These are phyloP conservation scores for Leishmania tarentolae DNA, from an alignment of 208 protist genomes.

Conservation along the genomic window DNA sequence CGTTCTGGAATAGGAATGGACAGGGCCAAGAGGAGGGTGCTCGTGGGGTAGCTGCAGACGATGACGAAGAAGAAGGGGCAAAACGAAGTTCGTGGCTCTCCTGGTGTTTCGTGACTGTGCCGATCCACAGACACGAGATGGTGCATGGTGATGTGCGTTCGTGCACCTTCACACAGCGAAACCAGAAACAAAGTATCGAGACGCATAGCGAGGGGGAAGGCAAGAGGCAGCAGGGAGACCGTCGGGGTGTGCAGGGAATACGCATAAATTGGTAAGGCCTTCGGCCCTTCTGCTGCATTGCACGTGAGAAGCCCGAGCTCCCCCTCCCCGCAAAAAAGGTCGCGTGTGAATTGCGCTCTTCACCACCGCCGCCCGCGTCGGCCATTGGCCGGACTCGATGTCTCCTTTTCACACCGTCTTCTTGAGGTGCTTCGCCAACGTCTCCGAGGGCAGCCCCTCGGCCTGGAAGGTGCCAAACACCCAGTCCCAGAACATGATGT, in stretches of 20 bases:
- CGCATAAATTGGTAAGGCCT: background rate
- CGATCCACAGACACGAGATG: background rate
- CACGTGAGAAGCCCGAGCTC: background rate
- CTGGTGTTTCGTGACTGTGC: background rate
- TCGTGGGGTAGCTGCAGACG: background rate
- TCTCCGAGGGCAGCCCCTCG: conserved; percentile 36
- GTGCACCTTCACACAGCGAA: background rate
- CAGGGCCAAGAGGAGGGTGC: background rate
- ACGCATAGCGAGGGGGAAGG: background rate
- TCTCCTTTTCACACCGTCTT: conserved; percentile 2
- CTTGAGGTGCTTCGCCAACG: conserved; percentile 12
- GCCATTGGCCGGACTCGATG: background rate
- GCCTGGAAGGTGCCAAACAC: conserved; percentile 86
- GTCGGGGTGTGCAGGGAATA: background rate
- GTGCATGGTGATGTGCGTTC: background rate
- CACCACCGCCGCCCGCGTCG: too few relatives aligned
- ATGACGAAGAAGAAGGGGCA: background rate
- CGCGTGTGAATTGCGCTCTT: background rate
- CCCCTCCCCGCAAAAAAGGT: background rate
- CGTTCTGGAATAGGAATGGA: background rate
- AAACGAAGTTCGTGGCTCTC: background rate
- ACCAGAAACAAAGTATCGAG: background rate
- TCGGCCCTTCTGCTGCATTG: background rate
- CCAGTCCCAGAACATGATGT: conserved; percentile 93
- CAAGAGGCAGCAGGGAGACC: background rate